Evolutionary conservation across 768 basidiomycete genomes (phyloP), one percentile per base, ranked within the genome.

Genomic region (Lactifluus subvellereus): DNA sequence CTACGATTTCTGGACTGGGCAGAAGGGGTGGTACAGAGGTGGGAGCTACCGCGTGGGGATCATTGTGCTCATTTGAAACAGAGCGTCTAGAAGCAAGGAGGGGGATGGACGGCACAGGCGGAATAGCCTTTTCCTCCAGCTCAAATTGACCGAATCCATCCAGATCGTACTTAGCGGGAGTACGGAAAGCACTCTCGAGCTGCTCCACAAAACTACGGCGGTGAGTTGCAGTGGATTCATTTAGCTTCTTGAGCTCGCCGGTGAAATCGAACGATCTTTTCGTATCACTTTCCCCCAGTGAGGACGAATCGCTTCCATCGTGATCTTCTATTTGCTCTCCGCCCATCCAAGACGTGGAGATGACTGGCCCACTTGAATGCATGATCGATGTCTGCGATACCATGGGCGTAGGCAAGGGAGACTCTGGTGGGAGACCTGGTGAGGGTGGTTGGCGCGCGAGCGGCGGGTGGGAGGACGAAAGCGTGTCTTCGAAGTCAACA

Each of bases 231-330:
- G 87, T 86, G 6, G 84, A 85, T 67, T 88, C 85, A 57, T 87
- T 85, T 54, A 92, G 77, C 68, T 77, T 84, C 72, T 80, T 75
- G 57, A 92, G 73, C 71, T 91, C 91, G 43, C 86, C 88, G 0
- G 91, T 93, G 69, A 92, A 93, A 69, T 93, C 90, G 64, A 92
- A 93, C 1, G 85, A 88, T 68, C 82, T 87, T 75, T 86, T 89
- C 0, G 89, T 91, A 65, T 87, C 83, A 57, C 82, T 82, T 58
- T 85, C 84, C 14, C 83, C 84, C 18, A 60, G 33, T 40, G 58
- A 60, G 0, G 78, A 78, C 13, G 77, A 75, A 42, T 65, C 77
- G 22, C 73, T 73, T 20, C 77, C 80, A 32, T 80, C 80, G 3
- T 76, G 62, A 45, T 80, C 76, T 1, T 69, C 75, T 22, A 74